phyloP scores from a whole-genome alignment of 768 basidiomycete genomes.

The Coprinellus micaceus region DNA sequence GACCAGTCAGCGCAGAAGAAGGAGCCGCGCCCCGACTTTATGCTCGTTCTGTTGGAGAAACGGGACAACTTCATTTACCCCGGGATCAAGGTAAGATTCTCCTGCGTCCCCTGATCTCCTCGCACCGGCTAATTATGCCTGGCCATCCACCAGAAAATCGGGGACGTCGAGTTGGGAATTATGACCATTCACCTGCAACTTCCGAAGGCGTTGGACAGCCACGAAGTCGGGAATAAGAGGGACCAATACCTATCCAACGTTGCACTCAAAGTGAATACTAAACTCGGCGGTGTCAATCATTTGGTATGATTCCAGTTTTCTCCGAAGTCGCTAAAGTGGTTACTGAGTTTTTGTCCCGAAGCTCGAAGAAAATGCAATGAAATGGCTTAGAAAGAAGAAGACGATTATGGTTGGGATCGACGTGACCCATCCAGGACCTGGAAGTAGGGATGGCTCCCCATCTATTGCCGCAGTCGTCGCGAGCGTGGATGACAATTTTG shows the following conservation, averaged over 20 bases:
- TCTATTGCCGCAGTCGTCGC: conserved; percentile 84
- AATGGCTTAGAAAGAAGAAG: conserved; percentile 60
- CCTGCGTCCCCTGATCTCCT: background rate
- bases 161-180: conserved; percentile 70
- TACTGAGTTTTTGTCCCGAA: conserved; percentile 16
- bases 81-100: conserved; percentile 58
- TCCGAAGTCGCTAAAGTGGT: background rate
- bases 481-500: conserved; percentile 63
- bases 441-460: conserved; percentile 65
- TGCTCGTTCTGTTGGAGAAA: conserved; percentile 66
- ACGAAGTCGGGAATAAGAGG: conserved; percentile 42
- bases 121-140: background rate
- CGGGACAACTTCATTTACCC: conserved; percentile 77
- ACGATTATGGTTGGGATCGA: conserved; percentile 88
- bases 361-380: conserved; percentile 53
- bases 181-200: conserved; percentile 74
- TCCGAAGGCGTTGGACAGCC: conserved; percentile 52
- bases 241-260: conserved; percentile 83
- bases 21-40: conserved; percentile 49
- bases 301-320: conserved; percentile 22
- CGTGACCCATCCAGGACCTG: conserved; percentile 75
- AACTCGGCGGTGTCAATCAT: conserved; percentile 82
- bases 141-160: conserved; percentile 44
- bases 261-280: conserved; percentile 78
- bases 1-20: conserved; percentile 18